Evolutionary conservation across 139 green algal species (phyloP).

Genomic region (Coccomyxa sp.): DNA sequence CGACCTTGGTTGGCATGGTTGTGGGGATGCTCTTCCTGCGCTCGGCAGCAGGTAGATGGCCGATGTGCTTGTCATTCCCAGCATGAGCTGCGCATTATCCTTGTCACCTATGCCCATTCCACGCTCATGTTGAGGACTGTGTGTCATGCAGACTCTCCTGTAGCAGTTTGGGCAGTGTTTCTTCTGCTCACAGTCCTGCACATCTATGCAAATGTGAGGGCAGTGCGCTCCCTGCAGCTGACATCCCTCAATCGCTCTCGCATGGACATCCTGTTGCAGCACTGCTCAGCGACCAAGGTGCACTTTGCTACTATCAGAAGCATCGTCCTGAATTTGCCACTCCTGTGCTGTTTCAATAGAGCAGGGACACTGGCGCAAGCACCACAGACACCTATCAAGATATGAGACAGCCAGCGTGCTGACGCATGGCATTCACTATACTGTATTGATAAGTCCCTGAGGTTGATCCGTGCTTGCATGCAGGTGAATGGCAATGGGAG

Average conservation of each 20-base stretch:
- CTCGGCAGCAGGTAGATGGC: background rate
- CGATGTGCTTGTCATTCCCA: background rate
- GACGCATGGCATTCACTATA: background rate
- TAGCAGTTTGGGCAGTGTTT: constrained; percentile 20
- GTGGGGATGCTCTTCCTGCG: constrained; percentile 51
- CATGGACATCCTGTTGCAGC: constrained; percentile 43
- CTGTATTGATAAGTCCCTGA: background rate
- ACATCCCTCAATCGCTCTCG: constrained; percentile 64
- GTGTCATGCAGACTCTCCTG: background rate
- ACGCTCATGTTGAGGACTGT: background rate
- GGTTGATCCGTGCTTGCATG: too few species aligned
- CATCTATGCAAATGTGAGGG: constrained; percentile 73
- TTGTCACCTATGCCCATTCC: background rate
- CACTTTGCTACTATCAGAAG: background rate
- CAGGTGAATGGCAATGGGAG: constrained; percentile 4
- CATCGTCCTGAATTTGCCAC: background rate
- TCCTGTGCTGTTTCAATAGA: background rate
- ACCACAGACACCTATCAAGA: background rate
- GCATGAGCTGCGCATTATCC: background rate
- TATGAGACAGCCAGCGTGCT: background rate
- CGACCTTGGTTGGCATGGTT: constrained; percentile 75
- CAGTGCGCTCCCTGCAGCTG: constrained; percentile 71
- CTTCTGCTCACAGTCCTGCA: constrained; percentile 50
- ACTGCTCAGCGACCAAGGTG: constrained; percentile 19
- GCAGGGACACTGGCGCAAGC: background rate